Conservation (phyloP, 192 early-diverging fungal genomes). For the Funneliformis geosporum region DNA sequence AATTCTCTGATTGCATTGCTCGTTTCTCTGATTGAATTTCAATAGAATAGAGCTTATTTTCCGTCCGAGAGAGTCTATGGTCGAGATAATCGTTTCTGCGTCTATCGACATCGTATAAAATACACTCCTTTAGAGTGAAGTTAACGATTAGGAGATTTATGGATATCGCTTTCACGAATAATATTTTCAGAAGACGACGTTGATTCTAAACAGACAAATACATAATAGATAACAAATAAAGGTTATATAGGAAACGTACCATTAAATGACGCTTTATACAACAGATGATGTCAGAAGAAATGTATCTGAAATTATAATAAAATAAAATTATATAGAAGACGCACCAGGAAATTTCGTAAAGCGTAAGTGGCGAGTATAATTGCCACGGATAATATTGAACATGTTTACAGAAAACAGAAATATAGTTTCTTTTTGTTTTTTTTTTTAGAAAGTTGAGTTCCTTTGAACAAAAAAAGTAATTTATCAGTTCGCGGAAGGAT, state of each 20-base stretch:
- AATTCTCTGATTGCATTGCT: not conserved
- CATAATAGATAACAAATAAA: constrained; percentile 11
- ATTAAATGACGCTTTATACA: not conserved
- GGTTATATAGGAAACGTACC: constrained; percentile 10
- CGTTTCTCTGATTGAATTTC: not conserved
- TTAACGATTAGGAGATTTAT: no score
- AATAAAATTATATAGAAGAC: constrained; percentile 11
- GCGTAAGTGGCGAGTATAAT: not conserved
- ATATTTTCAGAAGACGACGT: not conserved
- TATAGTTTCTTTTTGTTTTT: not conserved
- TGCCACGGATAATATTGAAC: constrained; percentile 1
- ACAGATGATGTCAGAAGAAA: not conserved
- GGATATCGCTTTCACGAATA: not conserved
- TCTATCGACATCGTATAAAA: no score
- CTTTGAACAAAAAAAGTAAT: no score
- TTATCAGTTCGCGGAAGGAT: no score
- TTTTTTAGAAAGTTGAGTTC: no score
- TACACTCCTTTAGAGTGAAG: no score
- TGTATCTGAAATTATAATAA: not conserved
- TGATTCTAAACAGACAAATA: constrained; percentile 5
- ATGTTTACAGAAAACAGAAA: constrained; percentile 2
- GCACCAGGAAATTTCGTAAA: constrained; percentile 7
- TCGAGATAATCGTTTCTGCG: no score
- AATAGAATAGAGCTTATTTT: no score
- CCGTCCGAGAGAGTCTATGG: no score